A percentile compares a stretch with the other conserved stretches of the same genome.
Conservation (phyloP, 306 rosid genomes). For the Vigna hirtella region DNA sequence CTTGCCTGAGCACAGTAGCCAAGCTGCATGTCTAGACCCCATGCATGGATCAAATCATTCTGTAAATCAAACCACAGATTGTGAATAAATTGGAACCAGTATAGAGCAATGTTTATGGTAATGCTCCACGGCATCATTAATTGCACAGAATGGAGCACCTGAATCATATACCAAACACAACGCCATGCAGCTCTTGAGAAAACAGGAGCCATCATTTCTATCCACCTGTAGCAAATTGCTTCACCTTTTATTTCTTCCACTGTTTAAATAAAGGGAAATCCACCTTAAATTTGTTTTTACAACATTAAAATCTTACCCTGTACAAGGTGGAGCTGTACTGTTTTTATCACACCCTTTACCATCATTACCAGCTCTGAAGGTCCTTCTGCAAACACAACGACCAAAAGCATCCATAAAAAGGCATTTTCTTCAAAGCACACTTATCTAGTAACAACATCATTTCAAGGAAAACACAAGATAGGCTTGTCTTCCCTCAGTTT, state of each 20-base stretch:
- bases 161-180: constrained; percentile 95
- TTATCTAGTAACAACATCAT: not conserved
- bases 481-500: not conserved
- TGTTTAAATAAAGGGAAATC: constrained; percentile 14
- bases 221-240: constrained; percentile 74
- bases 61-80: constrained; percentile 47
- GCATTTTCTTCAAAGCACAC: constrained; percentile 1
- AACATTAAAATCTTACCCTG: constrained; percentile 64
- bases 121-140: not conserved
- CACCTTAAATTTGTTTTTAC: constrained; percentile 5
- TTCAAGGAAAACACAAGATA: not conserved
- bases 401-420: constrained; percentile 39
- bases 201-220: constrained; percentile 99
- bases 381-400: constrained; percentile 69
- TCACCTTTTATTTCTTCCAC: constrained; percentile 40
- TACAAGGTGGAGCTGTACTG: constrained; percentile 92
- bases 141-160: constrained; percentile 56
- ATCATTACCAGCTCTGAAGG: constrained; percentile 54
- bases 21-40: constrained; percentile 94
- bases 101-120: not conserved
- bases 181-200: constrained; percentile 93
- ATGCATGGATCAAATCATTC: constrained; percentile 95
- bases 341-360: constrained; percentile 70
- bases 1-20: constrained; percentile 98
- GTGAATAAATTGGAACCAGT: constrained; percentile 19